These are phyloP conservation scores for Entomortierella lignicola DNA, from an alignment of 192 early-diverging fungal species.

Conservation along the genomic window DNA sequence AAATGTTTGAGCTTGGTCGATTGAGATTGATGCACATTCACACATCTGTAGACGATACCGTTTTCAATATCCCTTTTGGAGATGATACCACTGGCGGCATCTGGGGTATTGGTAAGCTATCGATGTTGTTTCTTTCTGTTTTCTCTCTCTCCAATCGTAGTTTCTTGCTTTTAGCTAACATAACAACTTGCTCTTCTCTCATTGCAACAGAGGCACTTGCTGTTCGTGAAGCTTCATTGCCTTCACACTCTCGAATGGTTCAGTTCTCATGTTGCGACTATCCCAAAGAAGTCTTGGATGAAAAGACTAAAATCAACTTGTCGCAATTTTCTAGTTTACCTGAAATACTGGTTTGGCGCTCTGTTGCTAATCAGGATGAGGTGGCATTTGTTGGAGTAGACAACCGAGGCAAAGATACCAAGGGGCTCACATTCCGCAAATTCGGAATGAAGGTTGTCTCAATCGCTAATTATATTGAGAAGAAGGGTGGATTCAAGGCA, in stretches of 20 bases:
- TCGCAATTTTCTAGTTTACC: constrained; percentile 73
- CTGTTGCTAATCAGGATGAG: constrained; percentile 72
- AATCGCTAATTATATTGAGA: constrained; percentile 71
- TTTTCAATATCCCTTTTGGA: constrained; percentile 71
- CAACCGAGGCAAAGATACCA: constrained; percentile 67
- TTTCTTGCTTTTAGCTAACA: background rate
- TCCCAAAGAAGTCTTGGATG: constrained; percentile 73
- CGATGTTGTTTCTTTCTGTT: background rate
- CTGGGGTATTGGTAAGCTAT: constrained; percentile 55
- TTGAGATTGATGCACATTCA: constrained; percentile 65
- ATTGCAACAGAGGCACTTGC: constrained; percentile 36
- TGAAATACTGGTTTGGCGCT: constrained; percentile 82
- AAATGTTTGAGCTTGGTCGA: constrained; percentile 71
- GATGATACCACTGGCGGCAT: constrained; percentile 60
- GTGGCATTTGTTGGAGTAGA: constrained; percentile 71
- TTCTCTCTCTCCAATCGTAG: background rate
- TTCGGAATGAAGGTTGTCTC: constrained; percentile 73
- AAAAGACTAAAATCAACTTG: constrained; percentile 76
- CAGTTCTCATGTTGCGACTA: constrained; percentile 81
- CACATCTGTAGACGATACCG: constrained; percentile 68
- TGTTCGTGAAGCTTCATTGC: constrained; percentile 44
- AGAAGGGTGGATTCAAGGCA: constrained; percentile 64
- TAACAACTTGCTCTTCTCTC: background rate
- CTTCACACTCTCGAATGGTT: constrained; percentile 55
- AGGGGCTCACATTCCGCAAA: constrained; percentile 77